phyloP scores from a whole-genome alignment of 768 basidiomycete species.

The Terana coerulea region DNA sequence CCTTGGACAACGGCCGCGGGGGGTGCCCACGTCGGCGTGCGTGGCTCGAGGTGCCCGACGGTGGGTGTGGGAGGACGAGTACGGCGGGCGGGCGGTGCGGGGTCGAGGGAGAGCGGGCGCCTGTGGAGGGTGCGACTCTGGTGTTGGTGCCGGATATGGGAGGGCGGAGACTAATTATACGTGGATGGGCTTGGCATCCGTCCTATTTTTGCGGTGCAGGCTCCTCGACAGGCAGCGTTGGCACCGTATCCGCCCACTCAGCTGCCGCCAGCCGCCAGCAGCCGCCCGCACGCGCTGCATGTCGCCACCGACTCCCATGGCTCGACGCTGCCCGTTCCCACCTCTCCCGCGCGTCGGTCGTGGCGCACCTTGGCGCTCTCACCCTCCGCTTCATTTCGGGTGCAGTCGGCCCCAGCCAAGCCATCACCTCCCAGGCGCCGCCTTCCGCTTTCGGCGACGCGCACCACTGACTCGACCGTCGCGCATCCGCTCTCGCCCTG shows the following conservation, averaged over 20 bases:
- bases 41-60: neutral
- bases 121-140: neutral
- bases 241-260: neutral
- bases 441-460: no score
- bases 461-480: no score
- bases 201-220: constrained; percentile 1
- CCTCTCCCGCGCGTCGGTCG: neutral
- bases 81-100: constrained; percentile 3
- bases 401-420: neutral
- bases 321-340: no score
- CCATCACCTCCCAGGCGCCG: neutral
- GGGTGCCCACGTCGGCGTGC: neutral
- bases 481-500: no score
- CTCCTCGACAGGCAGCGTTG: neutral
- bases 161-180: constrained; percentile 9
- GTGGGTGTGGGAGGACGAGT: neutral
- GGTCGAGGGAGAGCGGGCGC: constrained; percentile 2
- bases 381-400: neutral
- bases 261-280: neutral
- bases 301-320: no score
- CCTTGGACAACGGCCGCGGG: neutral
- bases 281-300: neutral
- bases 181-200: constrained; percentile 9
- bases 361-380: neutral
- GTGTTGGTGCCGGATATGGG: constrained; percentile 4